phyloP scores from a whole-genome alignment of 169 alveolate genomes.

The Sarcocystis neurona region DNA sequence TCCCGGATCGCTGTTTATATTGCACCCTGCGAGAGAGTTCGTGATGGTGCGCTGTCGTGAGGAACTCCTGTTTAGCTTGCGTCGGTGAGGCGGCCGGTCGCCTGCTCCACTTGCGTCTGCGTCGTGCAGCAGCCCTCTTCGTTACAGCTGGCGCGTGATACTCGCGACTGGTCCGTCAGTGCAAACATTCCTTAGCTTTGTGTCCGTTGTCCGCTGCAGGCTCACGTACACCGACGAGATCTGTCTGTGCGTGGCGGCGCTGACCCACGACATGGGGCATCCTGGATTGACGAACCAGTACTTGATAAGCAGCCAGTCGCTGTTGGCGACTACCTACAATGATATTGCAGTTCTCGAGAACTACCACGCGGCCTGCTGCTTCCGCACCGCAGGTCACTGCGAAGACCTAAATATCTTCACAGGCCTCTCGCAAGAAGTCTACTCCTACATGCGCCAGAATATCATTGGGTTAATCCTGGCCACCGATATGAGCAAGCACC shows the following conservation, averaged over 20 bases:
- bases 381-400: constrained; percentile 75
- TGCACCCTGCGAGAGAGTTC: too few relatives aligned
- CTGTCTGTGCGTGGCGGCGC: constrained; percentile 79
- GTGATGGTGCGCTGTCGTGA: too few relatives aligned
- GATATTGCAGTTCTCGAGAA: constrained; percentile 91
- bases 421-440: constrained; percentile 70
- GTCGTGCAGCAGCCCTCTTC: too few relatives aligned
- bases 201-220: background rate
- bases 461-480: constrained; percentile 89
- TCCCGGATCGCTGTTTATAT: too few relatives aligned
- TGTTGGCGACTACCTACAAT: constrained; percentile 87
- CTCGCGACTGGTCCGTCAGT: too few relatives aligned
- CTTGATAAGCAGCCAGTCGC: constrained; percentile 77
- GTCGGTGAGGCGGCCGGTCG: too few relatives aligned
- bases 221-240: constrained; percentile 41
- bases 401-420: constrained; percentile 66
- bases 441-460: constrained; percentile 78
- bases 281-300: constrained; percentile 88
- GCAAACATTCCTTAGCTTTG: too few relatives aligned
- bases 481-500: constrained; percentile 92
- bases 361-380: constrained; percentile 89
- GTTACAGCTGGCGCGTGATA: too few relatives aligned
- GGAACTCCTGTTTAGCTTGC: too few relatives aligned
- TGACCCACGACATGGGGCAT: constrained; percentile 93
- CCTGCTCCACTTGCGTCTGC: too few relatives aligned